Base-by-base conservation (phyloP, 2,329 filamentous ascomycete genomes). In the Fusarium torreyae region DNA sequence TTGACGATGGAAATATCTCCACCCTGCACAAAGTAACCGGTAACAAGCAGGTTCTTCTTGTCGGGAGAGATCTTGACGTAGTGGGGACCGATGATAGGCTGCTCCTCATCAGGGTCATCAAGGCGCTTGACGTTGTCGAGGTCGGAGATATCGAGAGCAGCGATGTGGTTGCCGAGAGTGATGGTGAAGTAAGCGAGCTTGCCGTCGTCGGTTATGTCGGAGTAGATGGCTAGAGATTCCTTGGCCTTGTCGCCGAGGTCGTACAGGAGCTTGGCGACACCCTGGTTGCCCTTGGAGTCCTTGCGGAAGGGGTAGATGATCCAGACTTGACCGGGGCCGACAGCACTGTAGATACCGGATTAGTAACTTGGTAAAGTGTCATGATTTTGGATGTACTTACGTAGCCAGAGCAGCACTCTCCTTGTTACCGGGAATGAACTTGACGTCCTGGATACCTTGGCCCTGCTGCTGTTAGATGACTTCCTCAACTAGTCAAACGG, bases 21-120 rank as follows among this genome's bases (percentile, higher is more conserved):
- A 11, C 84, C 86, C 78, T 90, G 87, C 4, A 91, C 86, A 72
- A 90, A 90, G 80, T 90, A 90, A 53, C 89, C 88, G n/a, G 86
- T 89, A 15, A 90, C 87, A 3, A 90, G 81, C 17, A 90, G 77
- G 74, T 90, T 86, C 81, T 88, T 88, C 81, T 89, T 87, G 68
- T 90, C 88, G 0, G 88, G 88, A 6, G 86, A 86, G 62, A 90
- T 81, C 81, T 90, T 90, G 79, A 90, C 80, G 70, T 89, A 90
- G 79, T 90, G 88, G 0, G 88, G 88, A 1, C 88, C 87, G 53
- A 89, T 82, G 61, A 86, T 87, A 20, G 86, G 87, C 76, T 90
- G 88, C 31, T 81, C 76, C 75, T 87, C 85, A 57, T 88, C 76
- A 0, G 88, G 88, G 70, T 90, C 79, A 66, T 90, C 88, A 22